Percentiles rank a stretch among this genome's conserved stretches.
These are phyloP conservation scores for Malus sylvestris DNA, from an alignment of 306 rosid species.

Conservation along the genomic window DNA sequence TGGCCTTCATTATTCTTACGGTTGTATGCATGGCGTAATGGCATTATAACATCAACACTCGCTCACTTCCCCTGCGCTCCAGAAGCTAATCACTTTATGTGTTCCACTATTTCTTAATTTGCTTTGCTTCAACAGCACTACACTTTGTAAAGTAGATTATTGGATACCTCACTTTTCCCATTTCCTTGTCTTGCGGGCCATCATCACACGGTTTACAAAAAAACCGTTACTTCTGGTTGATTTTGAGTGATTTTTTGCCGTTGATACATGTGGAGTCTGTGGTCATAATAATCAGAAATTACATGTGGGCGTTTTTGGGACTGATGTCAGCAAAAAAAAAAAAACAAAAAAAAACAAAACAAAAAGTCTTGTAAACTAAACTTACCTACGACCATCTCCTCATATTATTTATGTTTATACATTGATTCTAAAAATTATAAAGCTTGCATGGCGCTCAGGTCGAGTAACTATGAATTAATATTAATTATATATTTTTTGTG, in stretches of 20 bases:
- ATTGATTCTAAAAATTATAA: no score
- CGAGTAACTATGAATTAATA: no score
- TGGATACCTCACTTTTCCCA: constrained; percentile 7
- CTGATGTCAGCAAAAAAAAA: no score
- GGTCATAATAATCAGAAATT: no score
- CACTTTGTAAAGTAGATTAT: constrained; percentile 7
- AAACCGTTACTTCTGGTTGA: neutral
- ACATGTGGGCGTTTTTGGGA: no score
- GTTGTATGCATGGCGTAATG: neutral
- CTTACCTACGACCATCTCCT: neutral
- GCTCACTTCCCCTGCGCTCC: neutral
- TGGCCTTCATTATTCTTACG: constrained; percentile 3
- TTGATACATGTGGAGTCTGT: neutral
- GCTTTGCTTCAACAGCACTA: neutral
- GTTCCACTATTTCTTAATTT: neutral
- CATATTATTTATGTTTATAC: neutral
- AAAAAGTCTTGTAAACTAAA: no score
- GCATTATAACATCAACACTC: neutral
- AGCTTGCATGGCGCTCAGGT: rapidly evolving
- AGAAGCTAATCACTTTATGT: neutral
- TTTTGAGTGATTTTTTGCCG: neutral
- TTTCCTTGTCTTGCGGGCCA: neutral
- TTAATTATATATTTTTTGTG: no score
- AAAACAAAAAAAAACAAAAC: no score
- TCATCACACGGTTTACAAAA: neutral